These are phyloP conservation scores for Oryza longistaminata DNA, from an alignment of 176 grass and related monocot genomes.

Conservation along the genomic window DNA sequence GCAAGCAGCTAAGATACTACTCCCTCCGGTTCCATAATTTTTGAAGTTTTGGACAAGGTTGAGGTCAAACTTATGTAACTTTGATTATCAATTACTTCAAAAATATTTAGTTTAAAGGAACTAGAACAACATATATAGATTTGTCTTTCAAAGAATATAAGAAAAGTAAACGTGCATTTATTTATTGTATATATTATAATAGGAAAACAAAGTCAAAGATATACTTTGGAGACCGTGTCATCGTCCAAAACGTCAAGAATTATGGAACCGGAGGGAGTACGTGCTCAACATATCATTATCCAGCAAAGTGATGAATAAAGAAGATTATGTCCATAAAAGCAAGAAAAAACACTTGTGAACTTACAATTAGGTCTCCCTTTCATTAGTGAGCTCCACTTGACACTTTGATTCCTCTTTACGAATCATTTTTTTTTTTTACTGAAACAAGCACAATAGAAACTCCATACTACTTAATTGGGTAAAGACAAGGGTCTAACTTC, in stretches of 20 bases:
- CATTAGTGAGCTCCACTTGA: neutral
- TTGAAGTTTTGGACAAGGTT: too few relatives aligned
- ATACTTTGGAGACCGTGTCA: too few relatives aligned
- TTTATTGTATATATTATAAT: too few relatives aligned
- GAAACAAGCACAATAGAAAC: neutral
- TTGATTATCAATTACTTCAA: too few relatives aligned
- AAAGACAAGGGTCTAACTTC: neutral
- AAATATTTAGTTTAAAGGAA: too few relatives aligned
- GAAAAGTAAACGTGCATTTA: too few relatives aligned
- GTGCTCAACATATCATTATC: neutral
- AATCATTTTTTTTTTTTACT: neutral
- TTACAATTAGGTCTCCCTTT: neutral
- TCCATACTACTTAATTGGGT: neutral
- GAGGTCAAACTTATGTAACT: too few relatives aligned
- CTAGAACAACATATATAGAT: too few relatives aligned
- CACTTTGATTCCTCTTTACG: neutral
- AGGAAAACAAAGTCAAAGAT: too few relatives aligned
- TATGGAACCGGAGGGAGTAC: neutral
- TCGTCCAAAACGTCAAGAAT: too few relatives aligned
- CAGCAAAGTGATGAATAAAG: neutral
- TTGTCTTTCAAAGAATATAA: too few relatives aligned
- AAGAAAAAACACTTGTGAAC: conserved; percentile 2
- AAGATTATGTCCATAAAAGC: neutral
- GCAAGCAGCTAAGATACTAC: neutral
- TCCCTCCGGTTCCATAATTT: too few relatives aligned